A percentile compares a stretch with the other conserved stretches of the same genome.
Evolutionary conservation across 2,329 filamentous ascomycete species (phyloP).

Genomic region (Dothistroma pini): DNA sequence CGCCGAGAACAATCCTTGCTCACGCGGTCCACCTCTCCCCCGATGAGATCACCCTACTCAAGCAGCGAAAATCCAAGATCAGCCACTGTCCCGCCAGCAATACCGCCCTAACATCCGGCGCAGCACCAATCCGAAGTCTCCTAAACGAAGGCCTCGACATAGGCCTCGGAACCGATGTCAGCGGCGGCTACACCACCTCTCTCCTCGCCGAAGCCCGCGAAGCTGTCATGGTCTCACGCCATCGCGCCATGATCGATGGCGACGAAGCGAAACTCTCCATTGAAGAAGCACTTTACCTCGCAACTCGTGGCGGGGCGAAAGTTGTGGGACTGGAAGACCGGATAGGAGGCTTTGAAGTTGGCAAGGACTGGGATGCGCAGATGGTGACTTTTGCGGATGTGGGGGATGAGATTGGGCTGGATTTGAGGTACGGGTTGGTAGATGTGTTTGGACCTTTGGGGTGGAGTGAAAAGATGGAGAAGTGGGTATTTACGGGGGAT

Average conservation of each 20-base stretch:
- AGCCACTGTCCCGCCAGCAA: conserved; percentile 88
- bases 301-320: conserved; percentile 79
- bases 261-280: conserved; percentile 64
- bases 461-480: conserved; percentile 82
- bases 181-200: conserved; percentile 77
- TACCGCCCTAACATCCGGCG: conserved; percentile 73
- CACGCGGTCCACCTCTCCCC: conserved; percentile 75
- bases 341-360: conserved; percentile 78
- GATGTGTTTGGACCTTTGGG: conserved; percentile 89
- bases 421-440: conserved; percentile 56
- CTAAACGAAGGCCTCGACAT: conserved; percentile 72
- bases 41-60: conserved; percentile 64
- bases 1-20: conserved; percentile 71
- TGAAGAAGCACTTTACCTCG: conserved; percentile 81
- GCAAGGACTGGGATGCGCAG: conserved; percentile 90
- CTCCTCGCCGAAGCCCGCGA: conserved; percentile 81
- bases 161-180: conserved; percentile 87
- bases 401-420: conserved; percentile 34
- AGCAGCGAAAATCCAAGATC: conserved; percentile 60
- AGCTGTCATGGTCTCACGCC: conserved; percentile 72
- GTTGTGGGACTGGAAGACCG: conserved; percentile 69
- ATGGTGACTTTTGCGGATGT: conserved; percentile 61
- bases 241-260: conserved; percentile 55
- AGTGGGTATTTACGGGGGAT: conserved; percentile 94
- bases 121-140: conserved; percentile 69